Evolutionary conservation across 345 rosid species (phyloP).

Genomic region (Populus alba): DNA sequence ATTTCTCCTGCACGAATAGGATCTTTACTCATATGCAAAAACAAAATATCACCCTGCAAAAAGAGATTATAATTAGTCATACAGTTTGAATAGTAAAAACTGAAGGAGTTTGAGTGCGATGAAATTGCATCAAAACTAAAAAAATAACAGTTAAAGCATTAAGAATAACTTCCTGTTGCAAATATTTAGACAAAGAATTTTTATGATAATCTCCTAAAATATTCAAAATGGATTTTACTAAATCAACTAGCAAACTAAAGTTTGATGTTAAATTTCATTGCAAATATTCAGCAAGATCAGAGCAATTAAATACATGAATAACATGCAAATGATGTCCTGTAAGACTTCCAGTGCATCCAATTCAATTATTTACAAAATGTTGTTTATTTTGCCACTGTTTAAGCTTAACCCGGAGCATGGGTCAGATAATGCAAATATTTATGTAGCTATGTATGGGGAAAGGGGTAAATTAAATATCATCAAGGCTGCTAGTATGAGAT

Average conservation of each 20-base stretch:
- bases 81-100: neutral
- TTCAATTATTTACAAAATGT: neutral
- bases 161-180: neutral
- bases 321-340: neutral
- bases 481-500: neutral
- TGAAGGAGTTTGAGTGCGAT: neutral
- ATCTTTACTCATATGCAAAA: conserved; percentile 85
- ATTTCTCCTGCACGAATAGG: conserved; percentile 97
- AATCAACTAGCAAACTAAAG: neutral
- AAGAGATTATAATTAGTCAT: conserved; percentile 11
- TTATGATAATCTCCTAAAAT: neutral
- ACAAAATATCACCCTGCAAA: conserved; percentile 88
- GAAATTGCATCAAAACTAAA: neutral
- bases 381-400: neutral
- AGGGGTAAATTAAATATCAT: neutral
- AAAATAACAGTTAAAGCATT: neutral
- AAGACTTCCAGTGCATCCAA: neutral
- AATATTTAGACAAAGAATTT: neutral
- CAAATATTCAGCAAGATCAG: neutral
- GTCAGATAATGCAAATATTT: neutral
- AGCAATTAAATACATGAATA: neutral
- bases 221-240: neutral
- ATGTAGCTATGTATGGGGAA: neutral
- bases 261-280: neutral
- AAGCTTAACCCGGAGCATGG: neutral